Base-by-base conservation (phyloP, 108 stramenopile genomes). In the Aurantiochytrium sp. region DNA sequence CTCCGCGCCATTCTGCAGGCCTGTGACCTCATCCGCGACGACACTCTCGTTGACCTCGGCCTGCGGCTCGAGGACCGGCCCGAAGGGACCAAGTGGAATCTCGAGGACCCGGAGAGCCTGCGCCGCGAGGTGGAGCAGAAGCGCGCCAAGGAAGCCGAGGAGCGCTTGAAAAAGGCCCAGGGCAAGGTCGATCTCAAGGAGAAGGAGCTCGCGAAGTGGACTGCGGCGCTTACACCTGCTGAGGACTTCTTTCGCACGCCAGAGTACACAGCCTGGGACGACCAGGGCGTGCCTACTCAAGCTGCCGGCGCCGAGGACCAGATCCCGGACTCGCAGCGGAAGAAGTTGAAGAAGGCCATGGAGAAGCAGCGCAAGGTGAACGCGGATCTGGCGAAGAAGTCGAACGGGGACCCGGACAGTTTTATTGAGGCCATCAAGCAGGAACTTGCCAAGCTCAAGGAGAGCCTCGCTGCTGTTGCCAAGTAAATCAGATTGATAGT, bases 21-120 rank as follows among this genome's bases (percentile, higher is more conserved):
- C 15, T 97, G 97, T 91, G 98, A 98, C 91, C 92, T 85, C n/a
- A 89, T 97, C 55, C 95, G 98, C 34, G 98, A 98, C 90, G 94
- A 95, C 55, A 88, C 91, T 0, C 90, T 98, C 22, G 95, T 96
- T 10, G 91, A 88, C 17, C 88, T 97, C 12, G 98, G 98, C 54
- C 95, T 98, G 50, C 96, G 96, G 24, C 91, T 98, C 19, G 98
- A 98, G 92, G 98, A 98, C 87, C 89, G 92, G 22, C 32, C 85
- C 22, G 55, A 39, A 5, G 89, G 87, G 8, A 90, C 86, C 0
- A 89, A 95, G 86, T 97, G 98, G 98, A 97, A 97, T 39, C 91
- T 95, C 69, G 97, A 93, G 88, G 96, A 97, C 87, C 97, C 97
- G 2, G 95, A 90, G 87, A 94, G 89, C 19, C 91, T 97, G 88